Evolutionary conservation across 495 filamentous ascomycete genomes (phyloP), one percentile per base, ranked within the genome.

Genomic region (Monascus purpureus): DNA sequence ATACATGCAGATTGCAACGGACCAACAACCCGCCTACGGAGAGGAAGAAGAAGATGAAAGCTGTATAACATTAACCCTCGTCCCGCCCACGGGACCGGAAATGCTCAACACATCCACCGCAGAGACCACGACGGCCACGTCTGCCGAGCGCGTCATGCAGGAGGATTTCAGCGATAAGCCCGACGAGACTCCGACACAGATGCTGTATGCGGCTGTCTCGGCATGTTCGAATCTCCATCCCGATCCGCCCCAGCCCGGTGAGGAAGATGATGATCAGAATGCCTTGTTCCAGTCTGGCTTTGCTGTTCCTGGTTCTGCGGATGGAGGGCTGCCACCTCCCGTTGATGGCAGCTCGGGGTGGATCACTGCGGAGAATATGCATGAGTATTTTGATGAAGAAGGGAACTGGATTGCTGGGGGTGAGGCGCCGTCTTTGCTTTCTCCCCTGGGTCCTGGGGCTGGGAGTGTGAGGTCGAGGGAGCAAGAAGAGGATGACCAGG

Each of bases 301-400:
- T 34, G 12, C 25, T 54, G 13, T 49, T 53, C 22, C 45, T 46
- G 33, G 31, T 45, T 6, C 52, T 50, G 8, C 27, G 55, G 30
- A 49, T 59, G 70, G 73, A 4, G 72, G 68, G 23, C 42, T 88
- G 19, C 81, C 81, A 25, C 77, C 80, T 8, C 75, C 81, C 3
- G 68, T 90, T 50, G 82, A 81, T 1, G 85, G 88, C 8, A 88
- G 84, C 46, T 75, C 73, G 0, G 86, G 86, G 2, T 97, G 90
- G 90, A 95, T 97, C 40, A 97, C 90, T 12, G 80, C 85, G 9
- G 90, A 95, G 33, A 97, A 97, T 54, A 81, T 93, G 50, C 67
- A 77, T 31, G 73, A 94, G 45, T 93, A 65, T 41, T 67, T 76
- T 47, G 74, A 77, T 43, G 74, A 70, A 49, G 61, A 73, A 31